These are phyloP conservation scores for Euphorbia pulcherrima DNA, from an alignment of 345 rosid species.

Conservation along the genomic window DNA sequence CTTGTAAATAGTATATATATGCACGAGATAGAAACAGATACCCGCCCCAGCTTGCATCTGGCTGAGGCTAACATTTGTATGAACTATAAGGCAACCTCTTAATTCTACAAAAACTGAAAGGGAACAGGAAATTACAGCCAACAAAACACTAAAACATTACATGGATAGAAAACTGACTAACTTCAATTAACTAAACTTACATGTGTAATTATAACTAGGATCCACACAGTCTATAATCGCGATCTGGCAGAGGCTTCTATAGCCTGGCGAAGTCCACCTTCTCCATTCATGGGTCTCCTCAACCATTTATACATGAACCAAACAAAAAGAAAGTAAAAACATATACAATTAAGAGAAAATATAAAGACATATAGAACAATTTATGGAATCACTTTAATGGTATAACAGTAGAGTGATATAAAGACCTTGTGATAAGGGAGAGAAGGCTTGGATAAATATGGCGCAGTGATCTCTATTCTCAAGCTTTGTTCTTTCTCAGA, in stretches of 20 bases:
- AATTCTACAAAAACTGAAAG: constrained; percentile 42
- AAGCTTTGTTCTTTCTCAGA: constrained; percentile 38
- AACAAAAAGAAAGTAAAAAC: too few species aligned
- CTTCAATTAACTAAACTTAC: constrained; percentile 30
- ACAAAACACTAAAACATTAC: neutral
- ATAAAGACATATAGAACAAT: neutral
- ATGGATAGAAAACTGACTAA: neutral
- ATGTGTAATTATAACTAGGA: constrained; percentile 47
- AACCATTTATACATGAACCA: too few species aligned
- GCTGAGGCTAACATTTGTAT: constrained; percentile 95
- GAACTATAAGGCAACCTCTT: constrained; percentile 74
- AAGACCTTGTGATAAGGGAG: constrained; percentile 52
- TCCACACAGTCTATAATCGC: constrained; percentile 56
- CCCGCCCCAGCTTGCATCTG: constrained; percentile 95
- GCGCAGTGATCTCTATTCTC: constrained; percentile 50
- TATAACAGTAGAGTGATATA: neutral
- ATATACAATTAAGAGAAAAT: too few species aligned
- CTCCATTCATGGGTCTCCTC: too few species aligned
- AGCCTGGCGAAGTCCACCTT: constrained; percentile 45
- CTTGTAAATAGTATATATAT: too few species aligned
- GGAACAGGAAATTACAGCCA: constrained; percentile 9
- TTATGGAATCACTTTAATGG: neutral
- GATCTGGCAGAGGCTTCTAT: constrained; percentile 75
- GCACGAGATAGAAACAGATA: constrained; percentile 6
- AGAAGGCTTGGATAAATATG: constrained; percentile 44